phyloP scores from a whole-genome alignment of 2,329 filamentous ascomycete genomes.

The Alternaria arborescens region DNA sequence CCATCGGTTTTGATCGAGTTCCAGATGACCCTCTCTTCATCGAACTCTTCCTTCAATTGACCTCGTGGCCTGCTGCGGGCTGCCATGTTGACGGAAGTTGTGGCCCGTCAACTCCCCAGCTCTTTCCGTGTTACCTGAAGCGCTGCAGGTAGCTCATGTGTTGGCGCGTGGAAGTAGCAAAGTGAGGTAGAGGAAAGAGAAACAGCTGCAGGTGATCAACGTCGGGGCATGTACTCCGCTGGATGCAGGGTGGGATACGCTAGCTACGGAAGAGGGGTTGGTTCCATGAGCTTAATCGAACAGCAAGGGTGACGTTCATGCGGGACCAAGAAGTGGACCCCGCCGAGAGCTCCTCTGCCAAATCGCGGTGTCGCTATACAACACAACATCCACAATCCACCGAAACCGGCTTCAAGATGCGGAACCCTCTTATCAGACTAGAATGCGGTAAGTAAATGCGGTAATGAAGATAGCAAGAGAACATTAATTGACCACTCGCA shows the following conservation, averaged over 20 bases:
- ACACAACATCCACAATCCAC: slow-evolving; percentile 12
- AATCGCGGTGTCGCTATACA: slow-evolving; percentile 17
- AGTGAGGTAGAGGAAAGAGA: slow-evolving; percentile 8
- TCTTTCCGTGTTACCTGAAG: slow-evolving; percentile 18
- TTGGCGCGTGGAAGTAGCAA: slow-evolving; percentile 12
- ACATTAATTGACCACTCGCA: slow-evolving; percentile 48
- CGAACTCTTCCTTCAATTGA: slow-evolving; percentile 59
- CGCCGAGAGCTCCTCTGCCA: slow-evolving; percentile 14
- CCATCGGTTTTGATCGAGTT: slow-evolving; percentile 57
- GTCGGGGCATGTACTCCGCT: slow-evolving; percentile 11
- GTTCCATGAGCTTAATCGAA: slow-evolving; percentile 33
- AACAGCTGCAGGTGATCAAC: slow-evolving; percentile 10
- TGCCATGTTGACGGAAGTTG: slow-evolving; percentile 50
- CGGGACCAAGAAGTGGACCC: slow-evolving; percentile 25
- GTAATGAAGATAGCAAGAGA: slow-evolving; percentile 15
- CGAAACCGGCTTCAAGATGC: slow-evolving; percentile 37
- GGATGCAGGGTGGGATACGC: slow-evolving; percentile 29
- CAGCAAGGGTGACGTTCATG: slow-evolving; percentile 28
- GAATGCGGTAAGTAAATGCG: slow-evolving; percentile 67
- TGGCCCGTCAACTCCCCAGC: slow-evolving; percentile 18
- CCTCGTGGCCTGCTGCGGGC: slow-evolving; percentile 56
- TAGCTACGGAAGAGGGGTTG: slow-evolving; percentile 32
- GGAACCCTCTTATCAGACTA: slow-evolving; percentile 81
- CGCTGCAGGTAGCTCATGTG: slow-evolving; percentile 17
- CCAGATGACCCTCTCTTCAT: slow-evolving; percentile 61